These are phyloP conservation scores for Hypoxylon intermedium DNA, from an alignment of 495 filamentous ascomycete species.

Conservation along the genomic window DNA sequence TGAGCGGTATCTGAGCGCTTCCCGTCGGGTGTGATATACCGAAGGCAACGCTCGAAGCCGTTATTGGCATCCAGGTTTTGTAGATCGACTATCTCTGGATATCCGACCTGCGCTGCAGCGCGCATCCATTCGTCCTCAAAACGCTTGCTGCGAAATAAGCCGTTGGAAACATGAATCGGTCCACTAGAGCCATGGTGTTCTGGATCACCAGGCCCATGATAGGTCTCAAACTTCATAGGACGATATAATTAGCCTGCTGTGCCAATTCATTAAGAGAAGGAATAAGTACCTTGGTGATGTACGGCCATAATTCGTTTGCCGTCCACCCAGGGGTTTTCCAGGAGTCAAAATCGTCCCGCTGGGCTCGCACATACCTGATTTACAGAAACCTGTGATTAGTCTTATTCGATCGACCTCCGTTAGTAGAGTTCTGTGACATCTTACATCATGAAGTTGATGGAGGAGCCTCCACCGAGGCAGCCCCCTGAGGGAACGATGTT, in stretches of 20 bases:
- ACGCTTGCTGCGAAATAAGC: constrained; percentile 40
- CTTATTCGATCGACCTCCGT: neutral
- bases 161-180: constrained; percentile 57
- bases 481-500: constrained; percentile 60
- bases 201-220: constrained; percentile 50
- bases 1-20: constrained; percentile 56
- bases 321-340: constrained; percentile 62
- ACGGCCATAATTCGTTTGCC: constrained; percentile 58
- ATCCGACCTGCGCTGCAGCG: constrained; percentile 53
- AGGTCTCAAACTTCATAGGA: constrained; percentile 54
- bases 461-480: constrained; percentile 64
- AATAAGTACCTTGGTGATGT: constrained; percentile 57
- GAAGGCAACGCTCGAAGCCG: constrained; percentile 45
- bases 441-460: constrained; percentile 68
- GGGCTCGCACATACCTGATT: constrained; percentile 45
- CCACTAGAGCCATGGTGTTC: constrained; percentile 56
- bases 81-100: constrained; percentile 51
- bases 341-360: constrained; percentile 56
- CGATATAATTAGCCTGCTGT: neutral
- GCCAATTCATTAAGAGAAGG: neutral
- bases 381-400: neutral
- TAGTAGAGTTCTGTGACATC: neutral
- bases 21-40: constrained; percentile 51
- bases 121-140: constrained; percentile 52
- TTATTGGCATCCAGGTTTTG: constrained; percentile 50